phyloP scores from a whole-genome alignment of 2,329 filamentous ascomycete genomes.

The Aspergillus viridinutans region DNA sequence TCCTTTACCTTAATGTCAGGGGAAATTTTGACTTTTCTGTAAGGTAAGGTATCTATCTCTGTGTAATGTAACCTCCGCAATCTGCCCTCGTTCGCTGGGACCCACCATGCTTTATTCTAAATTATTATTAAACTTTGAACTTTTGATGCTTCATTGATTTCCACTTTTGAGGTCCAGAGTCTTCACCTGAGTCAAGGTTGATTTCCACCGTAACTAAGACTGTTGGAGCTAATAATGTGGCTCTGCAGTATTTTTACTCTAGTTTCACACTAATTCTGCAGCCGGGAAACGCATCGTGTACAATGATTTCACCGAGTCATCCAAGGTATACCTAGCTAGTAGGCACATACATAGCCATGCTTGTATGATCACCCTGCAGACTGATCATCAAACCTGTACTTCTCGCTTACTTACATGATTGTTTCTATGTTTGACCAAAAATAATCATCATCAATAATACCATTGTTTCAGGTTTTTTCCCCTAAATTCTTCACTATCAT shows the following conservation, averaged over 20 bases:
- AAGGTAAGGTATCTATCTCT: not conserved
- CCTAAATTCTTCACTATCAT: not conserved
- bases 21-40: not conserved
- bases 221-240: not conserved
- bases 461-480: constrained; percentile 2
- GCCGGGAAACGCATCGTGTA: not conserved
- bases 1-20: not conserved
- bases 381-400: constrained; percentile 6
- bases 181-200: not conserved
- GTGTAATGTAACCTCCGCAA: not conserved
- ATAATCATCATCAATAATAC: not conserved
- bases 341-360: constrained; percentile 16
- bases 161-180: too few species aligned
- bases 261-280: not conserved
- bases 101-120: not conserved
- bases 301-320: not conserved
- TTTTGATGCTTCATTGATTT: not conserved
- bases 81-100: not conserved
- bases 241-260: not conserved
- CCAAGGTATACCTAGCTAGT: not conserved
- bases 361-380: constrained; percentile 18
- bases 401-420: constrained; percentile 2
- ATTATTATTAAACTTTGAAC: not conserved
- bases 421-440: constrained; percentile 1
- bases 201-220: not conserved